Conservation (phyloP, 306 rosid genomes). For the Alnus glutinosa region DNA sequence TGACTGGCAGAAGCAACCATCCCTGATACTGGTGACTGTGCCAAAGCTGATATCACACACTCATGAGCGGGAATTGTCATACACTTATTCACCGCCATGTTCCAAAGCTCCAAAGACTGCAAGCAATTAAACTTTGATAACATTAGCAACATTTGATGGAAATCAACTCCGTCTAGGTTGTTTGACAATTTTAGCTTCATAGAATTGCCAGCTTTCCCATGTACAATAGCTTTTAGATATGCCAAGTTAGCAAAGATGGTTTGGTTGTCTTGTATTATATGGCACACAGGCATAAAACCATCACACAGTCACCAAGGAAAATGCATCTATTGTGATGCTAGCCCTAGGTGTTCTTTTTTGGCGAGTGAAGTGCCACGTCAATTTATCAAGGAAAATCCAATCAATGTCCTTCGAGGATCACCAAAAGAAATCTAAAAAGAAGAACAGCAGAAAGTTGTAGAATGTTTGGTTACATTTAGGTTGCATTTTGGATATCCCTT, state of each 20-base stretch:
- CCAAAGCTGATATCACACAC: constrained; percentile 74
- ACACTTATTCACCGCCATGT: constrained; percentile 72
- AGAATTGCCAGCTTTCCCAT: not conserved
- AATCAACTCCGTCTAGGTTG: constrained; percentile 9
- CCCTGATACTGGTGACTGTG: constrained; percentile 73
- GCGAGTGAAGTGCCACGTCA: not conserved
- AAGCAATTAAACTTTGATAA: constrained; percentile 28
- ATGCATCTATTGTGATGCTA: not conserved
- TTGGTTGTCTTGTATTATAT: not conserved
- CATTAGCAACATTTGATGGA: constrained; percentile 20
- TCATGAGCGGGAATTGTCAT: constrained; percentile 83
- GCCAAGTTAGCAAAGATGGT: not conserved
- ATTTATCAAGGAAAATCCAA: not conserved
- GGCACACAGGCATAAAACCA: not conserved
- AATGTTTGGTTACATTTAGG: not conserved
- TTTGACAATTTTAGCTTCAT: not conserved
- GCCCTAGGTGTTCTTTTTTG: not conserved
- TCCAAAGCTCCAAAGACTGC: constrained; percentile 93
- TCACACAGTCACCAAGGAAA: not conserved
- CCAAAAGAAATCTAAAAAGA: not conserved
- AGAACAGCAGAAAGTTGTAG: too few relatives aligned
- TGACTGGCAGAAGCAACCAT: constrained; percentile 92
- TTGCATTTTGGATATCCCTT: not conserved
- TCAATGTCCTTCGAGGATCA: not conserved
- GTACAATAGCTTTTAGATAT: not conserved